Evolutionary conservation across 2,329 filamentous ascomycete genomes (phyloP).

Genomic region (Cephalotrichum gorgonifer): DNA sequence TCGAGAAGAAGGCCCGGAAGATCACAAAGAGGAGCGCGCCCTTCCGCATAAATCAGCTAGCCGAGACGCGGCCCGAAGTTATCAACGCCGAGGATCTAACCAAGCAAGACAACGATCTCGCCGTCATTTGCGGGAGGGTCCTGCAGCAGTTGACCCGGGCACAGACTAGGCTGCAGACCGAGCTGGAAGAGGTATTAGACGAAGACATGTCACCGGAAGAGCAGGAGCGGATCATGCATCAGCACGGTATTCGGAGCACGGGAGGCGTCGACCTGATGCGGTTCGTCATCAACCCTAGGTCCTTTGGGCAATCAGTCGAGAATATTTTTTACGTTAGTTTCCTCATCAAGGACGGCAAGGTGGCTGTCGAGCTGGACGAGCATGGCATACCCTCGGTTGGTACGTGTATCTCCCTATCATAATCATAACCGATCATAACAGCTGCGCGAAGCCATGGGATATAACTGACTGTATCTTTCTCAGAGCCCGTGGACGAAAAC

Average conservation of each 20-base stretch:
- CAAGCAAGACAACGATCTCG: slow-evolving; percentile 69
- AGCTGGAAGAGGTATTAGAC: slow-evolving; percentile 30
- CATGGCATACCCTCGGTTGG: slow-evolving; percentile 68
- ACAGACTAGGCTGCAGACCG: slow-evolving; percentile 34
- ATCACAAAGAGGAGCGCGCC: slow-evolving; percentile 60
- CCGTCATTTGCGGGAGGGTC: slow-evolving; percentile 68
- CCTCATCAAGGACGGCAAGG: slow-evolving; percentile 74
- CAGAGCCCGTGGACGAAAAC: slow-evolving; percentile 30
- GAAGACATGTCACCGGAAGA: slow-evolving; percentile 37
- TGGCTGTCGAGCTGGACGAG: slow-evolving; percentile 64
- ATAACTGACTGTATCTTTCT: not conserved
- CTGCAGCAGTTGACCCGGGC: slow-evolving; percentile 45
- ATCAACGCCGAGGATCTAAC: slow-evolving; percentile 65
- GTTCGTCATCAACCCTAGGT: slow-evolving; percentile 81
- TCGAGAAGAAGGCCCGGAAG: slow-evolving; percentile 73
- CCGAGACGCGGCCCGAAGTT: slow-evolving; percentile 68
- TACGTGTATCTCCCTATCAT: slow-evolving; percentile 34
- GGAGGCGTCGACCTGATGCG: slow-evolving; percentile 71
- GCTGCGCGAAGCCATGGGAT: not conserved
- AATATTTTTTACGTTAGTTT: slow-evolving; percentile 97
- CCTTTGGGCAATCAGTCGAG: slow-evolving; percentile 90
- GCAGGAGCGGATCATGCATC: slow-evolving; percentile 45
- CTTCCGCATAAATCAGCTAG: slow-evolving; percentile 56
- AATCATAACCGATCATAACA: no score
- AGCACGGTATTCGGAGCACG: slow-evolving; percentile 53